Conservation (phyloP, 2,329 filamentous ascomycete species). For the Cytospora piceae region DNA sequence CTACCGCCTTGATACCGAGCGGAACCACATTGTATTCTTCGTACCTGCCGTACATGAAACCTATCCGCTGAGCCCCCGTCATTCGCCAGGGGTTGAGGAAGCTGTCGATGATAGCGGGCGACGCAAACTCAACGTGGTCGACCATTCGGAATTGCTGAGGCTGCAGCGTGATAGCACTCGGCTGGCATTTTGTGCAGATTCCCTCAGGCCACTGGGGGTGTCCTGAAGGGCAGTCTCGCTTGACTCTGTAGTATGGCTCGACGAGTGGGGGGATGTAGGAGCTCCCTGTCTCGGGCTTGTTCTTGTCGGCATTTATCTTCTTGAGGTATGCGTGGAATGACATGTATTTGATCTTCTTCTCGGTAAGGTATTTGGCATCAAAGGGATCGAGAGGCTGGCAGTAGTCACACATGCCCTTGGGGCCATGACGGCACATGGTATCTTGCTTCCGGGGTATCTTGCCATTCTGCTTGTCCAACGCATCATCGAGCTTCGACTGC, state of each 20-base stretch:
- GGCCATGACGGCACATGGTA: conserved; percentile 89
- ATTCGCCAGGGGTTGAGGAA: conserved; percentile 91
- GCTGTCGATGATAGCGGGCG: conserved; percentile 81
- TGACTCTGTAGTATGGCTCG: conserved; percentile 91
- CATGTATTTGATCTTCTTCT: conserved; percentile 98
- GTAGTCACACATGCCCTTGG: conserved; percentile 99
- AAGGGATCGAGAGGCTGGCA: conserved; percentile 98
- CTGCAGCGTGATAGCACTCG: conserved; percentile 93
- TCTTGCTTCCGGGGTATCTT: conserved; percentile 81
- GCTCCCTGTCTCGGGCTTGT: conserved; percentile 89
- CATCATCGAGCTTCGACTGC: conserved; percentile 86
- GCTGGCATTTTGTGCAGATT: conserved; percentile 97
- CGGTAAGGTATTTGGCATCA: conserved; percentile 81
- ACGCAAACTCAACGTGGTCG: conserved; percentile 95
- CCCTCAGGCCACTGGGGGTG: conserved; percentile 94
- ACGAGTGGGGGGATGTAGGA: conserved; percentile 95
- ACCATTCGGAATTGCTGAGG: conserved; percentile 96
- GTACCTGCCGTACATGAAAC: conserved; percentile 89
- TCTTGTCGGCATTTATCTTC: conserved; percentile 94
- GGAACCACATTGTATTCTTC: conserved; percentile 91
- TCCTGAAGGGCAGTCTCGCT: conserved; percentile 85
- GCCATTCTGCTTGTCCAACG: conserved; percentile 83
- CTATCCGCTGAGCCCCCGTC: conserved; percentile 81
- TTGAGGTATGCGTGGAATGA: conserved; percentile 94
- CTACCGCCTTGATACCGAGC: conserved; percentile 89